Evolutionary conservation across 2,329 filamentous ascomycete species (phyloP).

Genomic region (Dothideomycetidae sp.): DNA sequence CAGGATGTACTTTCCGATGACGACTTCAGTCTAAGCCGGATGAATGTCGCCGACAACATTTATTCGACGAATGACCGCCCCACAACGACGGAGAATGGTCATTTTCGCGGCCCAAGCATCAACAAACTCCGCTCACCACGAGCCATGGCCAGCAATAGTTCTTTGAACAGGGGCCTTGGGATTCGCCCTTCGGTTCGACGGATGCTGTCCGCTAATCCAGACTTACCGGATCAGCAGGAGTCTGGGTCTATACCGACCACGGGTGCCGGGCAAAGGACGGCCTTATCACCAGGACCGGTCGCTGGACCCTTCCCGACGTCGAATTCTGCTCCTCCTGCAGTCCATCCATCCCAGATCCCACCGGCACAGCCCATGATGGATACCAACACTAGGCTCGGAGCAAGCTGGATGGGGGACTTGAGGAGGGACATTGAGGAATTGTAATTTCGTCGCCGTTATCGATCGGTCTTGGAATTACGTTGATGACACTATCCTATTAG

Average conservation of each 20-base stretch:
- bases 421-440: constrained; percentile 4
- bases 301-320: constrained; percentile 4
- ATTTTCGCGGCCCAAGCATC: constrained; percentile 1
- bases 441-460: background rate
- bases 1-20: constrained; percentile 63
- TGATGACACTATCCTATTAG: no score
- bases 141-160: constrained; percentile 3
- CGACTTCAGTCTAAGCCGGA: constrained; percentile 41
- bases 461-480: no score
- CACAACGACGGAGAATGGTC: no score
- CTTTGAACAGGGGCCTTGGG: background rate
- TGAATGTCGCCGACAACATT: constrained; percentile 18
- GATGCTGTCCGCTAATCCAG: background rate
- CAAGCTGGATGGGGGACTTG: constrained; percentile 7
- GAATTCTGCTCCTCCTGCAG: background rate
- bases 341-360: background rate
- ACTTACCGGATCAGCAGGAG: background rate
- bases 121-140: background rate
- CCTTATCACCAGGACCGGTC: background rate
- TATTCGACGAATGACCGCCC: constrained; percentile 1
- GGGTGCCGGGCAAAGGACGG: background rate
- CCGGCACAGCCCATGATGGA: background rate
- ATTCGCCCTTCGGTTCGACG: background rate
- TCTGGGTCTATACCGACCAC: background rate
- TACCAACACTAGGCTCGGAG: constrained; percentile 2